Base-by-base conservation (phyloP, 1,284 basidiomycete genomes). In the Vanrija pseudolonga region DNA sequence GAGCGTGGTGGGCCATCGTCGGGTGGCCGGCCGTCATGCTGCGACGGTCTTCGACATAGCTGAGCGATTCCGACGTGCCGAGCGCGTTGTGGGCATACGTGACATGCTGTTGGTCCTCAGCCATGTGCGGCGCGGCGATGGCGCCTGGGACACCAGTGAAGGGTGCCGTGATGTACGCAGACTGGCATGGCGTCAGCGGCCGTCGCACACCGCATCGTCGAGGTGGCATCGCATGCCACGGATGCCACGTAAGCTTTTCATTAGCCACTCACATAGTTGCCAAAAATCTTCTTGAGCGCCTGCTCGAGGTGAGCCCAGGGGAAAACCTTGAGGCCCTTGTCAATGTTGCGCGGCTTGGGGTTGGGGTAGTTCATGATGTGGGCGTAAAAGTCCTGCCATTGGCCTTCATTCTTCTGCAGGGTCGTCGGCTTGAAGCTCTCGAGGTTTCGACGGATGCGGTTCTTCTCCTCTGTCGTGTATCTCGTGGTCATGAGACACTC, bases 261-360 rank as follows among this genome's bases (percentile, higher is more conserved):
- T 32, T 8, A 32, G 26, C 3, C 7, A 84, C 88, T 73, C 69
- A 92, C 90, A 72, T 95, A 96, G 92, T 96, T 96, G 37, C 86
- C 85, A 45, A 97, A 83, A 60, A 97, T 93, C 79, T 96, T 97
- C 61, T 90, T 86, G 55, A 98, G 76, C 0, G 92, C 91, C 56
- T 85, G 82, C 6, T 82, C 83, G 12, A 98, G 80, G 47, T 85
- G 79, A 43, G 82, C 83, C 94, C 94, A 98, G n/a, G 87, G 85
- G 69, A 98, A 98, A 3, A 97, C 92, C 77, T 98, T 98, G 71
- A 98, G 83, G 68, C 96, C 92, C 81, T 98, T 97, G 74, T 97
- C 94, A 59, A 98, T 98, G 73, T 95, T 94, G 50, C 95, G 82
- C 6, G 94, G 94, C 73, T 91, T 93, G 3, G 94, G 94, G 53